Conservation (phyloP, 1,139 yeast species). For the Geotrichum fermentans region DNA sequence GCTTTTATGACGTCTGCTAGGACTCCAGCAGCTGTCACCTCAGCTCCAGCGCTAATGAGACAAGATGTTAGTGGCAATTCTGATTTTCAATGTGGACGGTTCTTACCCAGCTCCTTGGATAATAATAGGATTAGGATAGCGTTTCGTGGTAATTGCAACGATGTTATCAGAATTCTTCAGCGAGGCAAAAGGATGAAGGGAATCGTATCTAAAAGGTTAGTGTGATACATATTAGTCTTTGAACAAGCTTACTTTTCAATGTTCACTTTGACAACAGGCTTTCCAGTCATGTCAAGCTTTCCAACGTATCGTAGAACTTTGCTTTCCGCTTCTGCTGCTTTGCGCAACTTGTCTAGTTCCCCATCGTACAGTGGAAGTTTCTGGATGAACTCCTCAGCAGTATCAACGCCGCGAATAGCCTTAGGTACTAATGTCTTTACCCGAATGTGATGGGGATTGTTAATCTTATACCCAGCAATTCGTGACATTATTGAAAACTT, state of each 20-base stretch:
- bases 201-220: constrained; percentile 40
- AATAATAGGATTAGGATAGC: constrained; percentile 88
- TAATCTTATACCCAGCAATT: constrained; percentile 77
- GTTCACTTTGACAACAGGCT: constrained; percentile 65
- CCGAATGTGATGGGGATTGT: constrained; percentile 82
- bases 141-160: constrained; percentile 80
- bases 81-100: background rate
- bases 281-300: constrained; percentile 67
- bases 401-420: constrained; percentile 65
- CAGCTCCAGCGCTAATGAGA: constrained; percentile 86
- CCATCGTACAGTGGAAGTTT: constrained; percentile 78
- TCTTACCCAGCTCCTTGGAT: constrained; percentile 87
- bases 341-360: constrained; percentile 70
- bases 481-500: constrained; percentile 94
- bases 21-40: constrained; percentile 97
- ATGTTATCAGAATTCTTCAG: constrained; percentile 95
- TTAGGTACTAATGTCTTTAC: constrained; percentile 90
- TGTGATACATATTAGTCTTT: background rate
- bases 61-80: background rate
- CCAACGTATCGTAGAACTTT: constrained; percentile 94
- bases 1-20: constrained; percentile 87
- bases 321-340: constrained; percentile 73
- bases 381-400: constrained; percentile 72
- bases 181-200: constrained; percentile 92
- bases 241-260: constrained; percentile 58